Evolutionary conservation across 345 rosid species (phyloP).

Genomic region (Cardiospermum halicacabum): DNA sequence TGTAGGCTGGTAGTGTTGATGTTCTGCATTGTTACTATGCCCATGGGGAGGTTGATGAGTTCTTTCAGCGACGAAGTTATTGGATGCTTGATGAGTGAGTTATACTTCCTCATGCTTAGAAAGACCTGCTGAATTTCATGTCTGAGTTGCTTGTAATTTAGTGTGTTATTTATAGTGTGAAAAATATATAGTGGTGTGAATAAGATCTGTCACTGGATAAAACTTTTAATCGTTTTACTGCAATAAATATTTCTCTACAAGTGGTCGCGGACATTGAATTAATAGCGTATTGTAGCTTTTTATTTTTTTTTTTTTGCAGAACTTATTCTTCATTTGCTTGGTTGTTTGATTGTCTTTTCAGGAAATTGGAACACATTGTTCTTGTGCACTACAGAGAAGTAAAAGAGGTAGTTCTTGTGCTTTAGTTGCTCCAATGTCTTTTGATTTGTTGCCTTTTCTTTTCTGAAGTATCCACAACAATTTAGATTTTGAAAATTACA

Average conservation of each 20-base stretch:
- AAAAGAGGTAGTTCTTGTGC: slow-evolving; percentile 52
- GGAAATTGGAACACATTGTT: slow-evolving; percentile 76
- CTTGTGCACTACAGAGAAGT: slow-evolving; percentile 85
- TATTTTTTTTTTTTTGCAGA: not conserved
- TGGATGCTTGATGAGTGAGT: slow-evolving; percentile 96
- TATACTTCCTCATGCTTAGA: slow-evolving; percentile 12
- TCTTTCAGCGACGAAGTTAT: slow-evolving; percentile 81
- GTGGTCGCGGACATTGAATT: not conserved
- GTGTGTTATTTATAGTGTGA: not conserved
- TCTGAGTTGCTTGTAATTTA: slow-evolving; percentile 5
- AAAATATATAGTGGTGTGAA: not conserved
- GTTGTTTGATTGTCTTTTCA: slow-evolving; percentile 29
- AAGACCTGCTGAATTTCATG: not conserved
- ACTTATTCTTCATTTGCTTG: slow-evolving; percentile 3
- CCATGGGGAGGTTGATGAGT: slow-evolving; percentile 82
- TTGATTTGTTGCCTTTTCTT: not conserved
- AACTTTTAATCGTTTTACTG: not conserved
- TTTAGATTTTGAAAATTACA: not conserved
- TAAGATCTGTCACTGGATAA: not conserved
- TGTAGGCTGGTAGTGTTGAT: slow-evolving; percentile 81
- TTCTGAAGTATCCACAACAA: not conserved
- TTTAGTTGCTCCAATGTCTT: slow-evolving; percentile 1
- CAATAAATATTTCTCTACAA: not conserved
- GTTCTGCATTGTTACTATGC: slow-evolving; percentile 95
- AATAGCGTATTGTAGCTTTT: not conserved